phyloP scores from a whole-genome alignment of 345 rosid species.

The Aquilaria yunnanensis region DNA sequence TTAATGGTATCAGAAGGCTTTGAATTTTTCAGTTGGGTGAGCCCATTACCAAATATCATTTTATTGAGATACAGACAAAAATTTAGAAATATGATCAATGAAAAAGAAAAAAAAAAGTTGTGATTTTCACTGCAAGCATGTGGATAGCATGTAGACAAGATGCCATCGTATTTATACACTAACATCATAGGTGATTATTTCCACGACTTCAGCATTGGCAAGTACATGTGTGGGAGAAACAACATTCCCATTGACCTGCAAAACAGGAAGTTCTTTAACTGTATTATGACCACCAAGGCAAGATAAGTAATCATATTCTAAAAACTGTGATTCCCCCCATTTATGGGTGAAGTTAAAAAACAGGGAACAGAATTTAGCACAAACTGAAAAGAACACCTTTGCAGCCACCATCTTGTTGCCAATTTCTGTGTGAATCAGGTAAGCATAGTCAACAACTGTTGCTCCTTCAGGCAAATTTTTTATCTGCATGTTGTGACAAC shows the following conservation, averaged over 20 bases:
- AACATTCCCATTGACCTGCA: constrained; percentile 89
- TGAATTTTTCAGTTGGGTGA: too few species aligned
- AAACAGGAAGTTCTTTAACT: background rate
- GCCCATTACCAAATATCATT: too few species aligned
- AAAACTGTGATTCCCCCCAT: too few species aligned
- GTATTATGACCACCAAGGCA: background rate
- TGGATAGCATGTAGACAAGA: too few species aligned
- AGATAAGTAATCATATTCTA: background rate
- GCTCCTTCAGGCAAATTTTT: constrained; percentile 90
- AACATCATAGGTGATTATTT: constrained; percentile 81
- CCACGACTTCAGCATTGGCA: constrained; percentile 91
- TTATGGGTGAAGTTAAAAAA: too few species aligned
- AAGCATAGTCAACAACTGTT: constrained; percentile 84
- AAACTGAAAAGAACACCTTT: constrained; percentile 45
- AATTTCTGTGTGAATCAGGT: constrained; percentile 84
- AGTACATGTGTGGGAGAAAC: constrained; percentile 75
- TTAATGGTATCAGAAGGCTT: too few species aligned
- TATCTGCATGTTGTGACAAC: constrained; percentile 39
- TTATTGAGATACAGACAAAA: too few species aligned
- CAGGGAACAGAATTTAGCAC: background rate
- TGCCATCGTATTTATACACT: constrained; percentile 22
- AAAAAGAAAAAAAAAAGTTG: constrained; percentile 7
- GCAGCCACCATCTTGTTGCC: constrained; percentile 97
- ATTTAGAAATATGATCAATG: too few species aligned
- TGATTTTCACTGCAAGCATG: background rate